phyloP scores from a whole-genome alignment of 768 basidiomycete genomes.

The Sarcodon sp. region DNA sequence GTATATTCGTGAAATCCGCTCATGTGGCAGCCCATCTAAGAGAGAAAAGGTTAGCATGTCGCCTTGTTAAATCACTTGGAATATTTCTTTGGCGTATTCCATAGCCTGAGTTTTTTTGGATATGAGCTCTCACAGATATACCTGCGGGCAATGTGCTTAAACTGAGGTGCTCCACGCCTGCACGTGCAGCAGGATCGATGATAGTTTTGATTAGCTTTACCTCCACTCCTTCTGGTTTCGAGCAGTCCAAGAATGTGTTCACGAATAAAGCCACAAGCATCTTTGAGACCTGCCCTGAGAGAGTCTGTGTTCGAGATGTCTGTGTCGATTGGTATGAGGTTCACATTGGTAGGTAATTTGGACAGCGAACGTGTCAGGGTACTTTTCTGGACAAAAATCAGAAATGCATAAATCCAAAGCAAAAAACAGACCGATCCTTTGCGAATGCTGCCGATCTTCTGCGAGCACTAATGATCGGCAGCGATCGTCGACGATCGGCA shows the following conservation, averaged over 20 bases:
- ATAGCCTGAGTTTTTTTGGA: constrained; percentile 1
- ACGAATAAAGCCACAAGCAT: constrained; percentile 3
- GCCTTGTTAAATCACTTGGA: constrained; percentile 1
- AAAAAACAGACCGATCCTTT: too few species aligned
- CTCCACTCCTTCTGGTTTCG: constrained; percentile 6
- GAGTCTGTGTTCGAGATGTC: constrained; percentile 1
- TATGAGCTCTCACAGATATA: constrained; percentile 2
- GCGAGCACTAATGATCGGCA: too few species aligned
- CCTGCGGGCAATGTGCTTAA: constrained; percentile 1
- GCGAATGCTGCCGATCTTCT: too few species aligned
- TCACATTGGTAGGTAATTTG: not conserved
- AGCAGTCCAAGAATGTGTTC: constrained; percentile 3
- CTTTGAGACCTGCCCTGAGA: not conserved
- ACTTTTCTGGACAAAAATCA: too few species aligned
- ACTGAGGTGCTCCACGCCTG: constrained; percentile 1
- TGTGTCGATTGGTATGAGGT: not conserved
- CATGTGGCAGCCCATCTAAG: constrained; percentile 5
- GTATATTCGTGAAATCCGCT: not conserved
- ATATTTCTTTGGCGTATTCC: constrained; percentile 2
- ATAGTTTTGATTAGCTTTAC: not conserved
- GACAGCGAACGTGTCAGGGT: not conserved
- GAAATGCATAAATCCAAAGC: too few species aligned
- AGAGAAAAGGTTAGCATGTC: not conserved
- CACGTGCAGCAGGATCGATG: constrained; percentile 1
- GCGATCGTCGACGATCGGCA: too few species aligned